Evolutionary conservation across 805 yeast species (phyloP), one percentile per base, ranked within the genome.

Genomic region (Jamesozyma lodderae): DNA sequence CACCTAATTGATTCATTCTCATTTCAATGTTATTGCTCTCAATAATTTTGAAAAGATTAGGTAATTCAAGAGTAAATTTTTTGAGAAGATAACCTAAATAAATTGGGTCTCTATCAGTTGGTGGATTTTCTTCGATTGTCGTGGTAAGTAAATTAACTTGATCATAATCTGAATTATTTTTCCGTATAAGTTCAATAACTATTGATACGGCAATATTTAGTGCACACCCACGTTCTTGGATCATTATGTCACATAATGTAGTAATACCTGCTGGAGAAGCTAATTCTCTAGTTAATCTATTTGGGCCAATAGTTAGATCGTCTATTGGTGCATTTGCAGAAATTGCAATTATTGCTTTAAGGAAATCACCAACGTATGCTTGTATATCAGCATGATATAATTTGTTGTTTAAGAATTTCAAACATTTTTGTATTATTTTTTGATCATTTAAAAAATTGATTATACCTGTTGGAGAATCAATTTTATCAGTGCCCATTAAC

Each of bases 151-250:
- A 81, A 46, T 92, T 87, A 29, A 83, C 77, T 30, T 77, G 71
- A 60, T 90, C 97, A 62, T 90, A 90, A 59, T 90, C 97, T 1
- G 95, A 84, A 56, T 90, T 90, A 55, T 90, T 90, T 57, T 90
- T 90, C 49, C 98, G 72, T 45, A 90, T 90, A 30, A 90, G 72
- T 60, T 90, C 98, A 47, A 90, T 88, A 10, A 92, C 77, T 26
- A 90, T 83, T 6, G 96, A 90, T 9, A 90, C 96, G 38, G 94
- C 87, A 41, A 86, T 84, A 22, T 88, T 80, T 43, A 90, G 68
- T 0, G 96, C 96, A 43, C 80, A 77, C 17, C 95, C 94, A 39
- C 79, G 75, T 48, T 69, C 57, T 5, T 47, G 33, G 42, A 85
- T 68, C 70, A 90, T 88, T 41, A 82, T 78, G 28, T 74, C 60